Percentiles rank a stretch among this genome's conserved stretches.
These are phyloP conservation scores for Haematococcus sp. DNA, from an alignment of 139 green algal species.

Conservation along the genomic window DNA sequence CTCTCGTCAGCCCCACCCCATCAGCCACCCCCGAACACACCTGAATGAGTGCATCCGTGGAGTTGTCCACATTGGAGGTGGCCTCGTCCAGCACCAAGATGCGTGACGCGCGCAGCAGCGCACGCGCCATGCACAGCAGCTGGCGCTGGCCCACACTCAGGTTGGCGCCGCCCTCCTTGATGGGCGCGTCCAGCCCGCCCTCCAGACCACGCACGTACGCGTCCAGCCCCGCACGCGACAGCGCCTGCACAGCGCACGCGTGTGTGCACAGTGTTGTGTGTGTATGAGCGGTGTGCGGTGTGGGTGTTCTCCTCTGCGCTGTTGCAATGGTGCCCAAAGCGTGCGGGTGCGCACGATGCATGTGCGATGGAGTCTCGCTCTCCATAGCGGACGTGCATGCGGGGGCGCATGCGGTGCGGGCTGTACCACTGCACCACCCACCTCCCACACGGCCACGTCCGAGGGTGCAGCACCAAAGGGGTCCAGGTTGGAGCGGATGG, in stretches of 20 bases:
- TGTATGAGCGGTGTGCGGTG: too few relatives aligned
- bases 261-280: neutral
- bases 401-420: neutral
- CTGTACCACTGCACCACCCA: constrained; percentile 24
- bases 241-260: constrained; percentile 1
- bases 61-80: constrained; percentile 61
- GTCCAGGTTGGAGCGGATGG: constrained; percentile 89
- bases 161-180: constrained; percentile 82
- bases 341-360: neutral
- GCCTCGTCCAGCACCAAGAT: constrained; percentile 47
- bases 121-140: constrained; percentile 81
- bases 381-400: neutral
- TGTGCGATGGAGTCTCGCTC: neutral
- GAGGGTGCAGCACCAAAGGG: constrained; percentile 70
- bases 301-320: too few relatives aligned
- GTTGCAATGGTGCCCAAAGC: too few relatives aligned
- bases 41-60: constrained; percentile 60
- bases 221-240: neutral
- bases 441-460: constrained; percentile 70
- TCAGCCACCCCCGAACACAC: neutral
- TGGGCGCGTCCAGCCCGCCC: constrained; percentile 65
- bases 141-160: constrained; percentile 83
- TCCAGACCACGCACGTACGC: neutral
- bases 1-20: too few relatives aligned
- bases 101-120: constrained; percentile 40